Conservation (phyloP, 108 stramenopile genomes). For the Nitzschia putrida region DNA sequence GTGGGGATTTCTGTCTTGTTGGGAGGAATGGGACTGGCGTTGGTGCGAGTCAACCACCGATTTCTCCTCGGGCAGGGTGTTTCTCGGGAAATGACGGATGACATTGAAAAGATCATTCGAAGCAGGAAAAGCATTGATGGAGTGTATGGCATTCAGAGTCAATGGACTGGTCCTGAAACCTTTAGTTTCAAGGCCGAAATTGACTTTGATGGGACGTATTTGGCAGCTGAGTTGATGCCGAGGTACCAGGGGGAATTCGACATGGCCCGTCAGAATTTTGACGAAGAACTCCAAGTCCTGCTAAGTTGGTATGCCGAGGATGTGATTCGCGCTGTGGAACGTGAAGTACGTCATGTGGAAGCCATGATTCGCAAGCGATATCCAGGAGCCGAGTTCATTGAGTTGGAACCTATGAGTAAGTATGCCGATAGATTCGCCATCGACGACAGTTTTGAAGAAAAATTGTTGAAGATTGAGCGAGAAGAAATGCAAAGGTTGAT, state of each 20-base stretch:
- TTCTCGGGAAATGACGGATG: constrained; percentile 78
- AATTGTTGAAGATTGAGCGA: constrained; percentile 66
- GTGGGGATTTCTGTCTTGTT: constrained; percentile 86
- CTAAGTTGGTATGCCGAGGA: constrained; percentile 97
- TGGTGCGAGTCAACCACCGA: constrained; percentile 87
- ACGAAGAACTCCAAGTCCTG: constrained; percentile 82
- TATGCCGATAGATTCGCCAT: constrained; percentile 80
- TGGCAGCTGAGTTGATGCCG: constrained; percentile 92
- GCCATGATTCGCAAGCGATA: constrained; percentile 86
- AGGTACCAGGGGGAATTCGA: constrained; percentile 67
- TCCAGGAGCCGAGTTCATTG: constrained; percentile 95
- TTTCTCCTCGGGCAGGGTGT: constrained; percentile 94
- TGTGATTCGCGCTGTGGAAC: constrained; percentile 93
- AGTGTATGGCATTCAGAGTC: constrained; percentile 87
- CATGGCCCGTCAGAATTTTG: constrained; percentile 59
- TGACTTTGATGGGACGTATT: constrained; percentile 97
- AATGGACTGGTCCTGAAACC: constrained; percentile 96
- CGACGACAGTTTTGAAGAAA: constrained; percentile 78
- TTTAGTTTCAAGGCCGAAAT: constrained; percentile 98
- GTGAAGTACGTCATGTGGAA: constrained; percentile 93
- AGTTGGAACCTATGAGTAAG: constrained; percentile 95
- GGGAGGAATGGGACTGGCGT: constrained; percentile 83
- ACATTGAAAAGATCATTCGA: constrained; percentile 84
- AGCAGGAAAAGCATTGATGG: constrained; percentile 81
- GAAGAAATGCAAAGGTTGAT: constrained; percentile 65